These are phyloP conservation scores for Dictyostelium purpureum DNA, from an alignment of 78 protist species.

Conservation along the genomic window DNA sequence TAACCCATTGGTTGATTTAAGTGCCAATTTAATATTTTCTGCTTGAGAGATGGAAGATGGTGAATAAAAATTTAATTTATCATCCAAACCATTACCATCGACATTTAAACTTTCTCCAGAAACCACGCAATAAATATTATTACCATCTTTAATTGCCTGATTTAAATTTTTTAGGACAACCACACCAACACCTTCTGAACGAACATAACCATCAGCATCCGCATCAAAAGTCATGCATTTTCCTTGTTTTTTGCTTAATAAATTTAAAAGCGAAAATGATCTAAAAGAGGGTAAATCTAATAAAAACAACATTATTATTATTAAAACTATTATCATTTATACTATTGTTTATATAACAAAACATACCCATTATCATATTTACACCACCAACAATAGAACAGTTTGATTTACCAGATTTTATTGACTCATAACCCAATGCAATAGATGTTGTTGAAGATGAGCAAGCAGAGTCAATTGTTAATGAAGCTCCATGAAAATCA, in stretches of 20 bases:
- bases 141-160: no score
- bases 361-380: constrained; percentile 57
- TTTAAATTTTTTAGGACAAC: no score
- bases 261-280: no score
- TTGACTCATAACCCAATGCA: constrained; percentile 45
- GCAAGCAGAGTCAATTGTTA: constrained; percentile 90
- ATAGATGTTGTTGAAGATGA: constrained; percentile 84
- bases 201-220: no score
- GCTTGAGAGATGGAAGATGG: background rate
- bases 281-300: no score
- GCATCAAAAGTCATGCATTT: no score
- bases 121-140: constrained; percentile 11
- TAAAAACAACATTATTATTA: no score
- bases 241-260: no score
- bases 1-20: background rate
- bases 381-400: constrained; percentile 78
- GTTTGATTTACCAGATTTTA: constrained; percentile 48
- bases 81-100: background rate
- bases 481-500: constrained; percentile 79
- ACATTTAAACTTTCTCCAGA: background rate
- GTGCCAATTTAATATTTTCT: constrained; percentile 35
- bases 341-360: no score
- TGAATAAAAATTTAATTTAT: background rate
- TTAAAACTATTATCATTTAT: no score
- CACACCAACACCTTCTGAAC: no score